Base-by-base conservation (phyloP, 805 yeast genomes). In the Wickerhamiella lipophila region DNA sequence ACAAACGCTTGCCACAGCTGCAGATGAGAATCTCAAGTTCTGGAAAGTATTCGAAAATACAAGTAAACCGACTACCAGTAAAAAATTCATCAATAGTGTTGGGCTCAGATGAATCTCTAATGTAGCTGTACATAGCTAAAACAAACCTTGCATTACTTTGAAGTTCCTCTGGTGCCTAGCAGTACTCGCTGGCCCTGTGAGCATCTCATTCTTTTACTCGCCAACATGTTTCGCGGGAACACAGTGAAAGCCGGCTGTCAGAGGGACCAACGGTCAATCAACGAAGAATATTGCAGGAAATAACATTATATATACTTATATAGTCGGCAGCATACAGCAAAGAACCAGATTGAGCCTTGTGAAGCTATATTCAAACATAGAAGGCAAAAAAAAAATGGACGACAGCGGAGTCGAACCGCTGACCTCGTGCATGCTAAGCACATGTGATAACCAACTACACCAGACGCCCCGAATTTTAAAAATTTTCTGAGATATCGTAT, bases 11-110 rank as follows among this genome's bases (percentile, higher is more conserved):
- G 97, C 95, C 0, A 92, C 98, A 0, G 94, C 96, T 2, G 94
- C 95, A 11, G 97, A 92, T 65, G 98, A 92, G 63, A 89, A 87
- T 66, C 73, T 92, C 60, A 89, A 92, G 67, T 92, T 92, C 67
- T 92, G 94, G 88, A 81, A 84, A 55, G 72, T 92, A 19, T 89
- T 87, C 64, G 96, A 89, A 58, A 48, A 64, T 54, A 34, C 29
- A 13, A 23, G 16, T 12, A 16, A 22, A 12, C 35, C 30, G 32
- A 6, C 11, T 22, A 5, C 26, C 3, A 21, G 26, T 16, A 34
- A 8, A 16, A 34, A 22, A 19, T 16, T 30, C 18, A 42, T 30
- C 29, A 30, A 15, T 9, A 25, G 46, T 12, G 26, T 30, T 21
- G 46, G 21, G 3, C 18, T 42, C 18, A 36, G 47, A 15, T 34